Evolutionary conservation across 257 asterid species (phyloP), one percentile per base, ranked within the genome.

Genomic region (Przewalskia tangutica): DNA sequence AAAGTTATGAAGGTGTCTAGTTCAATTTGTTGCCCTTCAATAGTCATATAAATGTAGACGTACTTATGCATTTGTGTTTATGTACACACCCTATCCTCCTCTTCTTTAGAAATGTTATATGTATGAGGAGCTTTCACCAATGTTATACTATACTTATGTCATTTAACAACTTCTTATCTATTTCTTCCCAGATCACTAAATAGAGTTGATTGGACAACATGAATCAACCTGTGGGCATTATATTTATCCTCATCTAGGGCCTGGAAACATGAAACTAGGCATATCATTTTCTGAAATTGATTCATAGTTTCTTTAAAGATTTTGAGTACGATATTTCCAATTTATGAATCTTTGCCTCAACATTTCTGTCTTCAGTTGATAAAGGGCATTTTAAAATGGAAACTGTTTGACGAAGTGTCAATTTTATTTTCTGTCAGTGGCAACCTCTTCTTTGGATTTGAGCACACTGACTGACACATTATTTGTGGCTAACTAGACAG

Each of bases 401-500:
- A 73, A 50, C 44, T 73, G 44, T 50, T 14, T 50, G 44, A 48
- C 59, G 2, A 8, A 8, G 58, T 71, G 59, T 17, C 60, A 48
- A 12, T 7, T 73, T 50, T 73, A 50, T 73, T 20, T n/a, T 66
- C 77, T 73, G 44, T 73, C 44, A 23, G 20, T 75, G 18, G 46
- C 60, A 73, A 6, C 79, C 3, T 75, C 23, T 73, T 13, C 46
- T 32, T 48, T 75, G 38, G 46, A 27, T 27, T 68, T 65, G 55
- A 83, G 59, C 73, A 50, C 68, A 79, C 82, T 75, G 83, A 84
- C 95, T 94, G 82, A 90, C 89, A 82, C 46, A 64, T 84, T 82
- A 81, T 82, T 54, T 86, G 27, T 87, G 90, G 71, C 88, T 89
- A 86, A 86, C 91, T 92, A 96, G 99, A 93, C 98, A 91, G 98